Evolutionary conservation across 495 filamentous ascomycete genomes (phyloP).

Genomic region (Penicillium crystallinum): DNA sequence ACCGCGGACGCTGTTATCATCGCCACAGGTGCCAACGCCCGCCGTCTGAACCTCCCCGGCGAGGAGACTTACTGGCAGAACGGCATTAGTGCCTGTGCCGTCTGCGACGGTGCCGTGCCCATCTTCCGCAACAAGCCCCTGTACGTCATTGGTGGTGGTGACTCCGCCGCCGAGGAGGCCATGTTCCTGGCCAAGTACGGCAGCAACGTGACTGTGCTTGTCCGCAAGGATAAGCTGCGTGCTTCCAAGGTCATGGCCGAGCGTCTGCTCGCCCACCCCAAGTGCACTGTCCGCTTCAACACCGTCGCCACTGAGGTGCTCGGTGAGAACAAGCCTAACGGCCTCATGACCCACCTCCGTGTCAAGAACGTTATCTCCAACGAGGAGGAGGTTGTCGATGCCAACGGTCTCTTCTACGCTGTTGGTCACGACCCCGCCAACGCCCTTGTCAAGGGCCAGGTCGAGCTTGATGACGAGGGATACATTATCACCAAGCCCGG

Average conservation of each 20-base stretch:
- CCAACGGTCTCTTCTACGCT: conserved; percentile 95
- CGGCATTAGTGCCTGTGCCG: conserved; percentile 92
- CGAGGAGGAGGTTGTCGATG: conserved; percentile 72
- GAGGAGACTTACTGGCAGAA: conserved; percentile 96
- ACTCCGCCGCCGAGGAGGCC: conserved; percentile 95
- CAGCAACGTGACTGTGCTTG: conserved; percentile 86
- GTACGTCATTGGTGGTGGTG: conserved; percentile 93
- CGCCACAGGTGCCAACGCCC: conserved; percentile 89
- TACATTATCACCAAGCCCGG: conserved; percentile 90
- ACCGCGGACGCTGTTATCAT: conserved; percentile 92
- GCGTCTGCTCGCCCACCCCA: conserved; percentile 73
- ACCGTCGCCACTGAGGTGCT: conserved; percentile 72
- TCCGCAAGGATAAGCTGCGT: conserved; percentile 77
- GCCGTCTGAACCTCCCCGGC: conserved; percentile 74
- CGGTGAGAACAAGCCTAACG: conserved; percentile 66
- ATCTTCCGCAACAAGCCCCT: conserved; percentile 96
- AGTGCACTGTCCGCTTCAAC: conserved; percentile 85
- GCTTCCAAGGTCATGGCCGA: conserved; percentile 91
- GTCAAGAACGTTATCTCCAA: conserved; percentile 76
- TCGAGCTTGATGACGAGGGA: conserved; percentile 78
- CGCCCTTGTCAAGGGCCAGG: conserved; percentile 74
- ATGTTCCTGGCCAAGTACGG: conserved; percentile 98
- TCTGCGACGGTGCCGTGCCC: conserved; percentile 95
- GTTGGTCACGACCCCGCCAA: conserved; percentile 96
- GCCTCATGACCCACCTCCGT: conserved; percentile 78